These are phyloP conservation scores for Lipomyces sp. DNA, from an alignment of 805 yeast genomes.

Conservation along the genomic window DNA sequence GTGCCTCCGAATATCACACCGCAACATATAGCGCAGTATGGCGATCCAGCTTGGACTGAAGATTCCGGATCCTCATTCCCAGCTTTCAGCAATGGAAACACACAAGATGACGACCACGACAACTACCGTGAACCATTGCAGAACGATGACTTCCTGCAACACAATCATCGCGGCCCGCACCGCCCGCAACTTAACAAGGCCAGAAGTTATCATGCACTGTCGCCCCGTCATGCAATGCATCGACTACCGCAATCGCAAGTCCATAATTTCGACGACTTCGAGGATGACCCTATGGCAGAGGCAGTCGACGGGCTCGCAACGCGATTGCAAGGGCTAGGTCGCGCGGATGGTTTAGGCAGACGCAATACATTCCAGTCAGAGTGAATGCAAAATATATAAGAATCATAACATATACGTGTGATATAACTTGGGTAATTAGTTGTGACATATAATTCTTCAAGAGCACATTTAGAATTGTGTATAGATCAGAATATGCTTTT, in stretches of 20 bases:
- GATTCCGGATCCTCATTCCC: neutral
- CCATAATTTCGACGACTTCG: neutral
- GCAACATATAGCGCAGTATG: neutral
- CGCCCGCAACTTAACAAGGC: neutral
- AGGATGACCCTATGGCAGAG: neutral
- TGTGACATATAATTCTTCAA: neutral
- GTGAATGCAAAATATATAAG: neutral
- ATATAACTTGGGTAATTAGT: too few species aligned
- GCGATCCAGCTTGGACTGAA: neutral
- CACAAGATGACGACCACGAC: neutral
- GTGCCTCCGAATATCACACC: neutral
- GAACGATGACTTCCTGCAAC: neutral
- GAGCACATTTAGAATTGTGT: neutral
- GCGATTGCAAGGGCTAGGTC: neutral
- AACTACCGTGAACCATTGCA: neutral
- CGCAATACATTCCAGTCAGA: neutral
- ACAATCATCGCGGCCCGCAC: neutral
- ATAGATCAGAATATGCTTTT: neutral
- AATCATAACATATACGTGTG: neutral
- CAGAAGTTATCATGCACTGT: neutral
- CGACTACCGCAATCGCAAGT: neutral
- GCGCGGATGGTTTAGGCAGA: constrained; percentile 8
- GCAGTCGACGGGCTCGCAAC: constrained; percentile 11
- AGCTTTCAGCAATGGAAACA: neutral
- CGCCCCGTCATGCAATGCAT: neutral